Conservation (phyloP, 805 yeast genomes). For the Scheffersomyces ergatensis region DNA sequence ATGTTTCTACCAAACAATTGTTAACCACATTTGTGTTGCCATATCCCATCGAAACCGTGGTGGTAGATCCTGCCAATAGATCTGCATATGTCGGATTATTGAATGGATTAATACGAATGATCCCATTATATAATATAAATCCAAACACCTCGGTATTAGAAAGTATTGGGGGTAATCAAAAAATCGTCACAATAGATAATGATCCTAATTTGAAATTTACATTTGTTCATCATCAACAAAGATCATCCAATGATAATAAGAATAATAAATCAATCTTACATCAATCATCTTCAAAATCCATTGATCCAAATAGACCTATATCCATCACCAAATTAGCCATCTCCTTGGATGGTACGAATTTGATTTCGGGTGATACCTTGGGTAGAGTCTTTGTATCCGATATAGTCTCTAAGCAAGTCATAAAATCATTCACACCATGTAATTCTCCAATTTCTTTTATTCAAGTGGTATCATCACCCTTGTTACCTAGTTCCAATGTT, state of each 20-base stretch:
- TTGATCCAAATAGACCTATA: constrained; percentile 16
- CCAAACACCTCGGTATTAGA: constrained; percentile 44
- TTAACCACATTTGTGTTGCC: constrained; percentile 74
- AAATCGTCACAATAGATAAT: constrained; percentile 47
- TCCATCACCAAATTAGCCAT: constrained; percentile 53
- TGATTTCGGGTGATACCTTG: constrained; percentile 70
- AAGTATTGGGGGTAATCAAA: constrained; percentile 58
- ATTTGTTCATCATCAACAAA: constrained; percentile 48
- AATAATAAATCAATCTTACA: constrained; percentile 3
- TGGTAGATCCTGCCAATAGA: constrained; percentile 78
- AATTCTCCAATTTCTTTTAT: constrained; percentile 33
- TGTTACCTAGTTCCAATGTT: constrained; percentile 7
- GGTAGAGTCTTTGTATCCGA: constrained; percentile 74
- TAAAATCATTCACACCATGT: constrained; percentile 50
- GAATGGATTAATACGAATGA: constrained; percentile 58
- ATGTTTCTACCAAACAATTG: constrained; percentile 43
- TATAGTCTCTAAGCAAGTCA: constrained; percentile 63
- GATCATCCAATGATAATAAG: constrained; percentile 6
- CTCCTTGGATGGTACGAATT: constrained; percentile 70
- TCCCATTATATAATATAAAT: constrained; percentile 48
- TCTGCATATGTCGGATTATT: constrained; percentile 66
- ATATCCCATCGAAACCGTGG: constrained; percentile 52
- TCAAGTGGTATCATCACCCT: constrained; percentile 18
- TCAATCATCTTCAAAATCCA: constrained; percentile 8
- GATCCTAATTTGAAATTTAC: constrained; percentile 51